Base-by-base conservation (phyloP, 2,329 filamentous ascomycete genomes). In the Xylariaceae sp. region DNA sequence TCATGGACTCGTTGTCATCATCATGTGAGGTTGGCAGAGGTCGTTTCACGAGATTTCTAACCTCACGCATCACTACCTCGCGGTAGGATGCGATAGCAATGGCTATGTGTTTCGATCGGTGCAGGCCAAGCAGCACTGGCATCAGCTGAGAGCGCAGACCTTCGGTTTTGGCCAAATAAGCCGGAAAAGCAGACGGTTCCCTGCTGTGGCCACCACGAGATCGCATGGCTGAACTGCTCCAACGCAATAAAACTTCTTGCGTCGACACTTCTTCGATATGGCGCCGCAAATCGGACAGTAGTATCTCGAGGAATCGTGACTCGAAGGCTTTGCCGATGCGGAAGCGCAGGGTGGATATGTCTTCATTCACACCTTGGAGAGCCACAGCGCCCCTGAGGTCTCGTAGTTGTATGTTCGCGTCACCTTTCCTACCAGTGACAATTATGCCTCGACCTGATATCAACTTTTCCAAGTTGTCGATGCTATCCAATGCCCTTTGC, bases 11-110 rank as follows among this genome's bases (percentile, higher is more conserved):
- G 55, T 87, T 89, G 66, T 99, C 94, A 60, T 97, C 93, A 54
- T 99, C 94, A 61, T 84, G 94, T 11, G 93, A 96, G 65, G 91
- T 96, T 1, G 94, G 94, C 38, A 99, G 77, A 19, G 93, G 88
- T 51, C 85, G 83, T 48, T 91, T 83, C 45, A 99, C 93, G 45
- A 97, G 76, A 33, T 83, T 85, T 62, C 93, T 88, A 67, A 97
- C 87, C 69, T 99, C 94, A 45, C 89, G 86, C 56, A 96, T 74
- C 12, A 96, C 84, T 0, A 89, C 81, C 39, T 96, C 91, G 58
- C 93, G 84, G 69, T 94, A 97, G 0, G 86, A 84, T 38, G 86
- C 81, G n/a, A 91, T 89, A 17, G 94, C 94, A 34, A 86, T 82
- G 4, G 85, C 84, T 2, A 93, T 88, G 63, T 94, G 86, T 57